Evolutionary conservation across 208 protist genomes (phyloP), one percentile per base, ranked within the genome.

Genomic region (Leptomonas pyrrhocoris): DNA sequence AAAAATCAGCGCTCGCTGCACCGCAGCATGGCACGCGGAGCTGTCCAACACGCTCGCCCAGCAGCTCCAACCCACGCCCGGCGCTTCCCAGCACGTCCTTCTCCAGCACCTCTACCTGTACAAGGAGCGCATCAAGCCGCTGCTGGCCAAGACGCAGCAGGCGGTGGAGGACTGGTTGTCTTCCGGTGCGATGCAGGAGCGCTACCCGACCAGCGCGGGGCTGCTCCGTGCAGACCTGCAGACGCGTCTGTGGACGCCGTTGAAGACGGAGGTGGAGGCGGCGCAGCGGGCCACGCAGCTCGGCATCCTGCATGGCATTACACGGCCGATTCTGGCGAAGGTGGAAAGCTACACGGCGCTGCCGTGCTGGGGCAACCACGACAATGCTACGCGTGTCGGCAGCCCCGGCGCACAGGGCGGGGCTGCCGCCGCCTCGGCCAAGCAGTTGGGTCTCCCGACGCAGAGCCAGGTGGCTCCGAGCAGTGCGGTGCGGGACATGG

Each of bases 401-500:
- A 34, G 18, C 50, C 16, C 28, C 42, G 19, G 65, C 58, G 38
- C 23, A 9, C 31, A 53, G 12, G 42, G 13, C 58, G 28, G 54
- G 58, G n/a, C 31, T 38, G 50, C 19, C 3, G 38, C 45, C 3
- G 12, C 56, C 5, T 15, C 18, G 13, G 45, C 66, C 19, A 45
- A 34, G 16, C 11, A 43, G n/a, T 25, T 68, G 16, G 62, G 59
- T 11, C 42, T 49, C 18, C 81, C 84, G 49, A 62, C 72, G 51
- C 66, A 71, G 19, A 74, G 77, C 19, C 78, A 88, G 38, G 66
- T 71, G 57, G 73, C 85, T 2, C 85, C 85, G 19, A 88, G 74
- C 30, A 66, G 68, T 27, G 56, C 83, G 15, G 80, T 95, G 53
- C 83, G 90, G 2, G 72, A 81, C 15, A 68, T 95, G 56, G 90